A percentile compares a stretch with the other conserved stretches of the same genome.
phyloP scores from a whole-genome alignment of 179 eudicot species.

The Camellia oleifera region DNA sequence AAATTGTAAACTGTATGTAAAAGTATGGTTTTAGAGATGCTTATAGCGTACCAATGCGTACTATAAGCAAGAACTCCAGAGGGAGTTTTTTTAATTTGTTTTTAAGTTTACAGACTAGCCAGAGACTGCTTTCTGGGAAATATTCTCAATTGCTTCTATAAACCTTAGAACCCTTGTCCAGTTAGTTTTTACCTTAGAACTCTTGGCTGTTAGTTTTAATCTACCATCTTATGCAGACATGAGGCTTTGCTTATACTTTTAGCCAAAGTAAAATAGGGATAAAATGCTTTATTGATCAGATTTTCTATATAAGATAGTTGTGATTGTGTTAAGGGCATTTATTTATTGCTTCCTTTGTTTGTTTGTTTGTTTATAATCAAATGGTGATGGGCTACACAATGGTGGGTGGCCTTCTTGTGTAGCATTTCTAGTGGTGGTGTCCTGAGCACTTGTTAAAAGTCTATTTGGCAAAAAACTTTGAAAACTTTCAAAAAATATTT shows the following conservation, averaged over 20 bases:
- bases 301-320: background rate
- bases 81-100: background rate
- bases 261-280: background rate
- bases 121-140: background rate
- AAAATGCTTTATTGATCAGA: background rate
- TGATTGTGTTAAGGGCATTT: background rate
- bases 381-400: no score
- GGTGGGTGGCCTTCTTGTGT: no score
- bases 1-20: conserved; percentile 9
- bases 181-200: no score
- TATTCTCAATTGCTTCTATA: no score
- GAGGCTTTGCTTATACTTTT: background rate
- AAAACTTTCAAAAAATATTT: no score
- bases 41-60: background rate
- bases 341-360: no score
- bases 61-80: background rate
- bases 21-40: conserved; percentile 3
- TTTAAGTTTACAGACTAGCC: no score
- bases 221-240: background rate
- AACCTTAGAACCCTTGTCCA: no score
- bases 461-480: no score
- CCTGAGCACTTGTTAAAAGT: no score
- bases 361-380: no score
- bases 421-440: no score
- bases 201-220: background rate